Conservation (phyloP, 768 basidiomycete genomes). For the Trametes cubensis region DNA sequence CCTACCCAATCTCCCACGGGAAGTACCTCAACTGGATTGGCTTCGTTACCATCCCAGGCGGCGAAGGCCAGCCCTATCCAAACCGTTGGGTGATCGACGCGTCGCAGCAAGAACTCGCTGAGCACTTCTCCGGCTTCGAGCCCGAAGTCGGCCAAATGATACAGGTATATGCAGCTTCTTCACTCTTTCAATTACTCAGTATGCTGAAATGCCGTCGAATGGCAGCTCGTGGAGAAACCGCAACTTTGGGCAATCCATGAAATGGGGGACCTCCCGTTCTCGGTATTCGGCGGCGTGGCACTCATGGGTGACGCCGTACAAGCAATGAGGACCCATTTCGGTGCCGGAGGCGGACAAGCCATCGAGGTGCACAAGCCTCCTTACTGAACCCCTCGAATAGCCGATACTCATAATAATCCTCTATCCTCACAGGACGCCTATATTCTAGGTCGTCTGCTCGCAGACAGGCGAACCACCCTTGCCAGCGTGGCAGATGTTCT, state of each 20-base stretch:
- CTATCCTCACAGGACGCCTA: slow-evolving; percentile 29
- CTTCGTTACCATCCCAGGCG: slow-evolving; percentile 27
- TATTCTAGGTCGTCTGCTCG: slow-evolving; percentile 28
- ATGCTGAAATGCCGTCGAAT: no score
- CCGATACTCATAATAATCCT: no score
- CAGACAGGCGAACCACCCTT: slow-evolving; percentile 21
- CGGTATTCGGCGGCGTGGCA: slow-evolving; percentile 31
- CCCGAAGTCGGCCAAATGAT: slow-evolving; percentile 30
- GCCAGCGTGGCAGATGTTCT: slow-evolving; percentile 19
- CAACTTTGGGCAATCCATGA: slow-evolving; percentile 33
- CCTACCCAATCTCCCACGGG: slow-evolving; percentile 33
- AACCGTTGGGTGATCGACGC: slow-evolving; percentile 31
- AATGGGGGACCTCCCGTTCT: slow-evolving; percentile 30
- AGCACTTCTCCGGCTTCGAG: slow-evolving; percentile 30
- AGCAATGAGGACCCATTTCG: slow-evolving; percentile 34
- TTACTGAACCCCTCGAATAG: not conserved
- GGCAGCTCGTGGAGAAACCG: slow-evolving; percentile 29
- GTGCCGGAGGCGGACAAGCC: slow-evolving; percentile 35
- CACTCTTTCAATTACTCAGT: no score
- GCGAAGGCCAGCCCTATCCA: slow-evolving; percentile 28
- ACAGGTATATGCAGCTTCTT: slow-evolving; percentile 15
- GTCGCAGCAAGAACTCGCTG: slow-evolving; percentile 25
- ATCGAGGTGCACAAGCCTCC: slow-evolving; percentile 27
- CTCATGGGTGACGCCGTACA: slow-evolving; percentile 39
- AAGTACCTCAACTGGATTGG: slow-evolving; percentile 30